A percentile compares a stretch with the other conserved stretches of the same genome.
phyloP scores from a whole-genome alignment of 78 protist genomes.

The Trichosphaerium sp. region DNA sequence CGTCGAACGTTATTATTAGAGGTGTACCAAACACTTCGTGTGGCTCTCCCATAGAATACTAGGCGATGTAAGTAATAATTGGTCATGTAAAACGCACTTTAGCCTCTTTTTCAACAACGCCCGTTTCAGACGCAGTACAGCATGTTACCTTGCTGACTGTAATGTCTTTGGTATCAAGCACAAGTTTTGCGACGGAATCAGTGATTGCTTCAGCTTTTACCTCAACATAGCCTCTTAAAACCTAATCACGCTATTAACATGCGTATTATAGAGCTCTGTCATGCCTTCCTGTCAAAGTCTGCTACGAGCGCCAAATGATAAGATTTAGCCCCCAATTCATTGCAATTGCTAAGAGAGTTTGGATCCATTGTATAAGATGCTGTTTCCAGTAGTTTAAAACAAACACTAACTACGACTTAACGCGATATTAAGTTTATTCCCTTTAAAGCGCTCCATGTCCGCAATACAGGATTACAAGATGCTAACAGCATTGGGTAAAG shows the following conservation, averaged over 20 bases:
- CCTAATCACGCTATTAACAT: neutral
- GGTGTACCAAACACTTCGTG: constrained; percentile 33
- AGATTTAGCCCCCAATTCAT: constrained; percentile 20
- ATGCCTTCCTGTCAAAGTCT: constrained; percentile 8
- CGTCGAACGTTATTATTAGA: constrained; percentile 7
- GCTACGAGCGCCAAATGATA: constrained; percentile 14
- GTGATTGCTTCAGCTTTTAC: constrained; percentile 7
- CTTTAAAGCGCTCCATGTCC: too few species aligned
- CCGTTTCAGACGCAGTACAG: neutral
- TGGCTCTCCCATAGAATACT: constrained; percentile 8
- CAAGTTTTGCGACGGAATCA: constrained; percentile 16
- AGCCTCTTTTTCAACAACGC: neutral
- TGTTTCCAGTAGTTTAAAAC: too few species aligned
- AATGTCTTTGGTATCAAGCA: constrained; percentile 34
- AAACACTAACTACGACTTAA: too few species aligned
- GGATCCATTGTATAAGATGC: constrained; percentile 31
- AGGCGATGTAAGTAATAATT: too few species aligned
- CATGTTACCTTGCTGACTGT: neutral
- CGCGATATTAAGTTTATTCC: too few species aligned
- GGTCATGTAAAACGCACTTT: too few species aligned
- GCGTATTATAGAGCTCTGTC: neutral
- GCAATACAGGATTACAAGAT: too few species aligned
- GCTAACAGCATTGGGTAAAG: too few species aligned
- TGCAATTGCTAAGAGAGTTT: constrained; percentile 34
- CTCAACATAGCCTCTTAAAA: constrained; percentile 30